phyloP scores from a whole-genome alignment of 495 filamentous ascomycete genomes.

The Penicillium verhagenii region DNA sequence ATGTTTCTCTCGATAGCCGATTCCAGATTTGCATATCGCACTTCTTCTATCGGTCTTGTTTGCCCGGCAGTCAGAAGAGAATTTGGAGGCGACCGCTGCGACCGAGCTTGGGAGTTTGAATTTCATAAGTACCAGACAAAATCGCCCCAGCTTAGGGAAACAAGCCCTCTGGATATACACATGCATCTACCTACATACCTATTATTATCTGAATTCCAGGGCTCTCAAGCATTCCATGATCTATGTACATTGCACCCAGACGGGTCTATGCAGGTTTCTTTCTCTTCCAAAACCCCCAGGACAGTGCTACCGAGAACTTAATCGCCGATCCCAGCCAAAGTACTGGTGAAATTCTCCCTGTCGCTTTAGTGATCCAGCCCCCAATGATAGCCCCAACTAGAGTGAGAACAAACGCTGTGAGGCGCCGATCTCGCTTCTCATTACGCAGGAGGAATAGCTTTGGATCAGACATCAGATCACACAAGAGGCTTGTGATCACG shows the following conservation, averaged over 20 bases:
- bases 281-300: slow-evolving; percentile 39
- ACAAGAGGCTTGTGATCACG: slow-evolving; percentile 66
- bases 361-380: slow-evolving; percentile 59
- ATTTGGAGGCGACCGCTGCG: no score
- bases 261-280: slow-evolving; percentile 4
- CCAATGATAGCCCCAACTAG: slow-evolving; percentile 60
- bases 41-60: no score
- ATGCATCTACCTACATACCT: not conserved
- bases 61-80: no score
- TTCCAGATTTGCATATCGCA: no score
- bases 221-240: no score
- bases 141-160: no score
- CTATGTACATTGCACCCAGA: not conserved
- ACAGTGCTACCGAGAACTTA: slow-evolving; percentile 43
- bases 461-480: slow-evolving; percentile 61
- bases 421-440: slow-evolving; percentile 61
- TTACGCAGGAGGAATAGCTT: slow-evolving; percentile 53
- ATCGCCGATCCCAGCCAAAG: slow-evolving; percentile 57
- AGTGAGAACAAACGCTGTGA: slow-evolving; percentile 53
- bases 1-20: no score
- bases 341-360: slow-evolving; percentile 45
- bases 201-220: no score
- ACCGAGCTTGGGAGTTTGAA: no score
- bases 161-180: no score
- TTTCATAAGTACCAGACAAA: no score